These are phyloP conservation scores for Sporisorium scitamineum DNA, from an alignment of 1,284 basidiomycete species.

Conservation along the genomic window DNA sequence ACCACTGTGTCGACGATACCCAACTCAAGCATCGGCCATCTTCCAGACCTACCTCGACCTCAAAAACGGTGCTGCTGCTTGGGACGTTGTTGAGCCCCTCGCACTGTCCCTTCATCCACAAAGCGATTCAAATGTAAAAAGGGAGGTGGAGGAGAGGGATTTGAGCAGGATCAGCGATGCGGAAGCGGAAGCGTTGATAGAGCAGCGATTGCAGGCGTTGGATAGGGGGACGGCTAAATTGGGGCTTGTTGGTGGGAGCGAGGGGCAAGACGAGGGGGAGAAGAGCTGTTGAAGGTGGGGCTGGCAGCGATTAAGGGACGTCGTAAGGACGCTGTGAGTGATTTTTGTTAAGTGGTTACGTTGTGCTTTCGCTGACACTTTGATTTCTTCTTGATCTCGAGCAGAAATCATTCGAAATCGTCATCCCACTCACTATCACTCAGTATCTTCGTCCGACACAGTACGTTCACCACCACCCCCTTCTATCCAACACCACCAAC, in stretches of 20 bases:
- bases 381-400: too few species aligned
- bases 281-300: slow-evolving; percentile 7
- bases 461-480: slow-evolving; percentile 15
- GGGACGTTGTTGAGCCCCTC: slow-evolving; percentile 53
- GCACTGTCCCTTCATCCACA: not conserved
- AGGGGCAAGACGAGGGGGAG: not conserved
- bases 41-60: slow-evolving; percentile 68
- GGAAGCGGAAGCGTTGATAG: slow-evolving; percentile 21
- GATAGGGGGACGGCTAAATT: not conserved
- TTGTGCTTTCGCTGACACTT: not conserved
- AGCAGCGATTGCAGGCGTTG: slow-evolving; percentile 2
- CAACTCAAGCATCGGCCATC: slow-evolving; percentile 63
- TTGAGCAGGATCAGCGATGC: slow-evolving; percentile 17
- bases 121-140: too few species aligned
- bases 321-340: slow-evolving; percentile 38
- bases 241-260: slow-evolving; percentile 10
- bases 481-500: not conserved
- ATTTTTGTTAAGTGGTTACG: too few species aligned
- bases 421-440: slow-evolving; percentile 38
- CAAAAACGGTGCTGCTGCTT: slow-evolving; percentile 55
- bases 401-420: slow-evolving; percentile 34
- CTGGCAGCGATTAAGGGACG: slow-evolving; percentile 40
- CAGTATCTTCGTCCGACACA: slow-evolving; percentile 36
- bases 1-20: slow-evolving; percentile 49
- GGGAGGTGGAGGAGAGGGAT: slow-evolving; percentile 4